Base-by-base conservation (phyloP, 192 early-diverging fungal species). In the Entomortierella chlamydospora region DNA sequence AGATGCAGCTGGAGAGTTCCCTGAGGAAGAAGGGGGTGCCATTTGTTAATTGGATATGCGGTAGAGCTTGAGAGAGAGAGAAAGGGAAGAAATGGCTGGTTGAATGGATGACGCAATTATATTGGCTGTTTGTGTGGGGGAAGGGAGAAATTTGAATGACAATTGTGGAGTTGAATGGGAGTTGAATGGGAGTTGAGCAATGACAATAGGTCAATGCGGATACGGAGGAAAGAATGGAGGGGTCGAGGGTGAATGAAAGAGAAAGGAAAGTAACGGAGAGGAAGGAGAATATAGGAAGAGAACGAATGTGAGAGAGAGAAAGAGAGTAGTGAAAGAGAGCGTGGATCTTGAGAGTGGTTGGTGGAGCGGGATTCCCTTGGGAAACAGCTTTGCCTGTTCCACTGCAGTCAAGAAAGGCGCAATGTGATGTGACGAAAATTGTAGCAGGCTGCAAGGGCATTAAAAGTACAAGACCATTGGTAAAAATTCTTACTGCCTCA, bases 231-330 rank as follows among this genome's bases (percentile, higher is more conserved):
- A n/a, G 10, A 22, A 5, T 17, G 30, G 28, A 49, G 28, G 34
- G 52, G 23, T 9, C 13, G 4, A 7, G 28, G 25, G 23, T 54
- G 25, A 23, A 26, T 10, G 2, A 29, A 55, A 26, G 52, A 11
- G 50, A 23, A 52, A 34, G 29, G 51, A 53, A 1, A 18, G 49
- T 11, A 26, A n/a, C n/a, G n/a, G n/a, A n/a, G n/a, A 15, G 61
- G 30, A 29, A 63, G 49, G 50, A 52, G 49, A 31, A n/a, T n/a
- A n/a, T n/a, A n/a, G n/a, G n/a, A n/a, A n/a, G n/a, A 52, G 50
- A 33, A 28, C 1, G 37, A 17, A 37, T 18, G 34, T 34, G 17
- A 33, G 18, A 51, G 61, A 23, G 41, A 67, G 53, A 15, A 55
- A 42, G 26, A 42, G 17, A 29, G 22, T 5, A 20, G 34, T 33